Evolutionary conservation across 2,329 filamentous ascomycete species (phyloP).

Genomic region (Arthrinium puccinioides): DNA sequence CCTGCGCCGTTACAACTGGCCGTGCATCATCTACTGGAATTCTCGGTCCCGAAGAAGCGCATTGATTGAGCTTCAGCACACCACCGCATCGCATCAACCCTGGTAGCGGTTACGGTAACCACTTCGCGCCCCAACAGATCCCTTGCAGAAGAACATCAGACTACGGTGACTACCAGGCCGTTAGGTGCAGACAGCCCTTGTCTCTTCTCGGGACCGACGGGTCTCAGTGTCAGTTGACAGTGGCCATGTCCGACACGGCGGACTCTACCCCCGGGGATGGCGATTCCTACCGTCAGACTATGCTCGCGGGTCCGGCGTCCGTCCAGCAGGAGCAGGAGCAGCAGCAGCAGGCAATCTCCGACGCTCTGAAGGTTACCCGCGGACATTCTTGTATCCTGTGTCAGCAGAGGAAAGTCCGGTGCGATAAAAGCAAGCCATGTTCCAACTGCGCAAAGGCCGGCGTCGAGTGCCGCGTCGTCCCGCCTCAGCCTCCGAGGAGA

Average conservation of each 20-base stretch:
- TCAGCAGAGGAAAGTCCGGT: slow-evolving; percentile 69
- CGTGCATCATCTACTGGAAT: too few relatives aligned
- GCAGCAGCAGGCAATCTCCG: slow-evolving; percentile 15
- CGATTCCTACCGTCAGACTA: slow-evolving; percentile 8
- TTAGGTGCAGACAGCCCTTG: too few relatives aligned
- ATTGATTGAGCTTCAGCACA: too few relatives aligned
- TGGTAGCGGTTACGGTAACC: too few relatives aligned
- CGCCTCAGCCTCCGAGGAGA: slow-evolving; percentile 49
- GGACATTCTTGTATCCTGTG: slow-evolving; percentile 64
- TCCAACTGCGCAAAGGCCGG: slow-evolving; percentile 58
- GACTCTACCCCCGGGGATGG: slow-evolving; percentile 7
- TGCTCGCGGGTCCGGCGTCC: slow-evolving; percentile 5
- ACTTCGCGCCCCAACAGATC: too few relatives aligned
- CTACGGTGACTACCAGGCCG: too few relatives aligned
- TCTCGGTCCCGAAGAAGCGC: too few relatives aligned
- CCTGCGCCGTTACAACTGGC: too few relatives aligned
- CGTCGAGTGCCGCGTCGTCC: slow-evolving; percentile 53
- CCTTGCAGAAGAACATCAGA: too few relatives aligned
- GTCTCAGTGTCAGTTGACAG: too few relatives aligned
- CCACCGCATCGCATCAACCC: too few relatives aligned
- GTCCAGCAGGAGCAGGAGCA: slow-evolving; percentile 10
- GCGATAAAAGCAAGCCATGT: slow-evolving; percentile 67
- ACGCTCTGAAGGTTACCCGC: slow-evolving; percentile 46
- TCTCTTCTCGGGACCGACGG: background rate
- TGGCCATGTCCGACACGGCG: slow-evolving; percentile 8